These are phyloP conservation scores for Cyclotella cryptica DNA, from an alignment of 108 stramenopile genomes.

Conservation along the genomic window DNA sequence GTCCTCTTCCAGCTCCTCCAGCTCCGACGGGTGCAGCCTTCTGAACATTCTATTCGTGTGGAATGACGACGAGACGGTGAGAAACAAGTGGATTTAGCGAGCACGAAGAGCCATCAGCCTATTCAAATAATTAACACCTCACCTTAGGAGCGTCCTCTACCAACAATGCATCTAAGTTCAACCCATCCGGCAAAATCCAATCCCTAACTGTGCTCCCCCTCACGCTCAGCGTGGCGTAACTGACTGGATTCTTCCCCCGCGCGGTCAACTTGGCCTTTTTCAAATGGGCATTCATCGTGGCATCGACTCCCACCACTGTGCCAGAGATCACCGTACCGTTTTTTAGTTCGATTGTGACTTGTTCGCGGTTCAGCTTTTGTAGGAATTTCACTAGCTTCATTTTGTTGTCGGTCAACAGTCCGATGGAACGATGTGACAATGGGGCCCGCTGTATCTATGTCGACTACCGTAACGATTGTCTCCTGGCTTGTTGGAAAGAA, in stretches of 20 bases:
- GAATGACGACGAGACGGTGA: neutral
- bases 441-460: too few relatives aligned
- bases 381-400: slow-evolving; percentile 97
- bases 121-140: slow-evolving; percentile 18
- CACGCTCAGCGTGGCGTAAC: slow-evolving; percentile 91
- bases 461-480: too few relatives aligned
- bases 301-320: slow-evolving; percentile 96
- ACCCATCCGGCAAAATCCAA: slow-evolving; percentile 96
- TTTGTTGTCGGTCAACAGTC: neutral
- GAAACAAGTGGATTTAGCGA: neutral
- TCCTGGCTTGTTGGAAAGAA: too few relatives aligned
- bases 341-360: slow-evolving; percentile 98
- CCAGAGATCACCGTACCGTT: slow-evolving; percentile 98
- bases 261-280: slow-evolving; percentile 96
- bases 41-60: slow-evolving; percentile 31
- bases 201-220: slow-evolving; percentile 95
- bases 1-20: slow-evolving; percentile 53
- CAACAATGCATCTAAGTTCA: slow-evolving; percentile 96
- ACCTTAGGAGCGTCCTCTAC: slow-evolving; percentile 96
- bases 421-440: too few relatives aligned
- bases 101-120: neutral
- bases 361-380: slow-evolving; percentile 97
- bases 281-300: slow-evolving; percentile 99
- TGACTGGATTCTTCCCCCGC: slow-evolving; percentile 90
- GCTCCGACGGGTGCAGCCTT: slow-evolving; percentile 59